These are phyloP conservation scores for Exophiala xenobiotica DNA, from an alignment of 2,329 filamentous ascomycete genomes.

Conservation along the genomic window DNA sequence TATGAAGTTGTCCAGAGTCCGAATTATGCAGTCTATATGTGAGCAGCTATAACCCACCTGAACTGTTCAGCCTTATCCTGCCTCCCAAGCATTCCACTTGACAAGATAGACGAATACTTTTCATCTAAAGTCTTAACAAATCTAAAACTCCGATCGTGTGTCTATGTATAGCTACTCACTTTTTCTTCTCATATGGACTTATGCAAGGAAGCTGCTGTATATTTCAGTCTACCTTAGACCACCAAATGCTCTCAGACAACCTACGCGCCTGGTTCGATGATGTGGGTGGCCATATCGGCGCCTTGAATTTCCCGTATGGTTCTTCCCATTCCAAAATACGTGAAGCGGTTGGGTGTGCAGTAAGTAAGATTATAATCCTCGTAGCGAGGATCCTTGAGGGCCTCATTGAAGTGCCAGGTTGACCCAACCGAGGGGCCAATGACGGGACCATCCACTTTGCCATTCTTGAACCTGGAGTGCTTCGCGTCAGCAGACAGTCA, in stretches of 20 bases:
- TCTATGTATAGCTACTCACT: too few relatives aligned
- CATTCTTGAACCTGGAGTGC: conserved; percentile 23
- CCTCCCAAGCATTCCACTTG: too few relatives aligned
- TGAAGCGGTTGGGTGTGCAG: background rate
- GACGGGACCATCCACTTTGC: conserved; percentile 16
- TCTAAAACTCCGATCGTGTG: too few relatives aligned
- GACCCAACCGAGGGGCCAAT: conserved; percentile 19
- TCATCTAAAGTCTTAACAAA: too few relatives aligned
- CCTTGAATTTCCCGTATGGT: conserved; percentile 3
- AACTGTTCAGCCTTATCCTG: too few relatives aligned
- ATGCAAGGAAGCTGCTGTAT: background rate
- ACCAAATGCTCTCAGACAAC: background rate
- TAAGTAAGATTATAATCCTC: conserved; percentile 34
- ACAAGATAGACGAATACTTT: too few relatives aligned
- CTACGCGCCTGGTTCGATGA: conserved; percentile 10
- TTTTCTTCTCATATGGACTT: background rate
- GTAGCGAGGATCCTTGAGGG: conserved; percentile 36
- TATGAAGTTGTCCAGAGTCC: too few relatives aligned
- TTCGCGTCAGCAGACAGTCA: background rate
- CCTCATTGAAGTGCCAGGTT: conserved; percentile 38
- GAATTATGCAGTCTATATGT: too few relatives aligned
- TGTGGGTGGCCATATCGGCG: conserved; percentile 6
- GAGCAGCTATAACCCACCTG: too few relatives aligned
- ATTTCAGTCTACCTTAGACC: background rate
- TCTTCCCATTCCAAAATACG: conserved; percentile 8